Evolutionary conservation across 768 basidiomycete genomes (phyloP).

Genomic region (Pulveroboletus sp.): DNA sequence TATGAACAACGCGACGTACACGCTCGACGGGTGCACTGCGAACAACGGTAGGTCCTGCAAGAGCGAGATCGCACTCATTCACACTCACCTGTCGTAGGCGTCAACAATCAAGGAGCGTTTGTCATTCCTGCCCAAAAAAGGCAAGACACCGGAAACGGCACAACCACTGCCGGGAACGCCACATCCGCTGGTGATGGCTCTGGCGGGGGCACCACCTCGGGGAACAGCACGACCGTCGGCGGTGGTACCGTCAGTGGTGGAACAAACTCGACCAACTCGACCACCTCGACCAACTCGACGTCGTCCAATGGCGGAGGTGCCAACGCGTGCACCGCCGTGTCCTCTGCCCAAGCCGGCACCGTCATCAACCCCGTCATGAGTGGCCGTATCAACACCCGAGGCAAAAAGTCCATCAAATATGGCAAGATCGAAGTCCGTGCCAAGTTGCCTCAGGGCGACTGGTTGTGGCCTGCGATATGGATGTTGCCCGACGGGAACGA

Average conservation of each 20-base stretch:
- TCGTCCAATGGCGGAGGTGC: not conserved
- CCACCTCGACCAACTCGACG: slow-evolving; percentile 18
- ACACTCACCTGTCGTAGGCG: slow-evolving; percentile 9
- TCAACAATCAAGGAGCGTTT: slow-evolving; percentile 22
- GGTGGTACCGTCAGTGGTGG: not conserved
- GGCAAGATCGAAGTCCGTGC: slow-evolving; percentile 59
- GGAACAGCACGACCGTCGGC: slow-evolving; percentile 4
- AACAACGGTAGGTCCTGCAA: slow-evolving; percentile 2
- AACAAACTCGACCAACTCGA: slow-evolving; percentile 23
- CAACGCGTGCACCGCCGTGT: slow-evolving; percentile 41
- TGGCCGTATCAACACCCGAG: slow-evolving; percentile 50
- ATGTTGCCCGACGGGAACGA: slow-evolving; percentile 27
- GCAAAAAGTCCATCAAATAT: slow-evolving; percentile 44
- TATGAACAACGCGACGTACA: slow-evolving; percentile 36
- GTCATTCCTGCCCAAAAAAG: slow-evolving; percentile 21
- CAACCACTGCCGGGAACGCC: not conserved
- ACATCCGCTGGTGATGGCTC: not conserved
- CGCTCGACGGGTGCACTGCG: slow-evolving; percentile 35
- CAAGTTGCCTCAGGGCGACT: slow-evolving; percentile 52
- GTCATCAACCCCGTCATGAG: slow-evolving; percentile 52
- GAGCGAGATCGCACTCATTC: not conserved
- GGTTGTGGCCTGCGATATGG: slow-evolving; percentile 34
- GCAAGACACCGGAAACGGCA: slow-evolving; percentile 16
- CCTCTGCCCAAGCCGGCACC: slow-evolving; percentile 28
- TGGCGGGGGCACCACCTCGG: not conserved